Percentiles rank a stretch among this genome's conserved stretches.
Evolutionary conservation across 495 filamentous ascomycete species (phyloP).

Genomic region (Trypethelium eluteriae): DNA sequence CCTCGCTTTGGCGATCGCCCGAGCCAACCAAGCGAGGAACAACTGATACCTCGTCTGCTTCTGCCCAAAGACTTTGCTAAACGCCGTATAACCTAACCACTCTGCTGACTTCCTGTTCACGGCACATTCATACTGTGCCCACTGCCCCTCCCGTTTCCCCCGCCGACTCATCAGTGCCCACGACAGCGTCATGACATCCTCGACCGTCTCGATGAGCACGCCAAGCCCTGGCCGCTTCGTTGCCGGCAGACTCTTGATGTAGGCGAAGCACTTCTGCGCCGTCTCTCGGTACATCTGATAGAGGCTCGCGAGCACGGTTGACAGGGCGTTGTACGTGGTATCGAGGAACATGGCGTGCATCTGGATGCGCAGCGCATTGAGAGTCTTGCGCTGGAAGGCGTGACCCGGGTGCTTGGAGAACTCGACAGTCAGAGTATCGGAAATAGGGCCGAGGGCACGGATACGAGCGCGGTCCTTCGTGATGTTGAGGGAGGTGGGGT

Average conservation of each 20-base stretch:
- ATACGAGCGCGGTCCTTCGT: conserved; percentile 50
- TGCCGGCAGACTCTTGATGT: conserved; percentile 54
- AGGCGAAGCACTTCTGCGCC: conserved; percentile 78
- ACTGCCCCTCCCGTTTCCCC: conserved; percentile 41
- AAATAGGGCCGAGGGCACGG: conserved; percentile 41
- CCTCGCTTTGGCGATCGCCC: not conserved
- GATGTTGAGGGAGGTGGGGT: conserved; percentile 70
- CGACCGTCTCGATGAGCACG: conserved; percentile 60
- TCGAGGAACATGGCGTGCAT: conserved; percentile 86
- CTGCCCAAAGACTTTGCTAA: conserved; percentile 30
- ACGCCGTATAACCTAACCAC: conserved; percentile 46
- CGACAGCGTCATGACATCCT: conserved; percentile 57
- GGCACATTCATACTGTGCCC: conserved; percentile 47
- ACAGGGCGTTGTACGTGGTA: conserved; percentile 63
- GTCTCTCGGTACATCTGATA: conserved; percentile 66
- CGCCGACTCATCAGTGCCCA: conserved; percentile 56
- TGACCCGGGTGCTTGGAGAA: conserved; percentile 58
- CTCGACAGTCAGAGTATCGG: conserved; percentile 71
- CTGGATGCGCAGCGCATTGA: conserved; percentile 77
- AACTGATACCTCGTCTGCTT: conserved; percentile 32
- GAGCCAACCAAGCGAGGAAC: conserved; percentile 32
- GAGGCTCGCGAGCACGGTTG: conserved; percentile 63
- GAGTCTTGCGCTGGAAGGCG: conserved; percentile 69
- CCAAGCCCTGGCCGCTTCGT: conserved; percentile 45
- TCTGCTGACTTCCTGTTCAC: conserved; percentile 58